These are phyloP conservation scores for Pholiota conissans DNA, from an alignment of 768 basidiomycete species.

Conservation along the genomic window DNA sequence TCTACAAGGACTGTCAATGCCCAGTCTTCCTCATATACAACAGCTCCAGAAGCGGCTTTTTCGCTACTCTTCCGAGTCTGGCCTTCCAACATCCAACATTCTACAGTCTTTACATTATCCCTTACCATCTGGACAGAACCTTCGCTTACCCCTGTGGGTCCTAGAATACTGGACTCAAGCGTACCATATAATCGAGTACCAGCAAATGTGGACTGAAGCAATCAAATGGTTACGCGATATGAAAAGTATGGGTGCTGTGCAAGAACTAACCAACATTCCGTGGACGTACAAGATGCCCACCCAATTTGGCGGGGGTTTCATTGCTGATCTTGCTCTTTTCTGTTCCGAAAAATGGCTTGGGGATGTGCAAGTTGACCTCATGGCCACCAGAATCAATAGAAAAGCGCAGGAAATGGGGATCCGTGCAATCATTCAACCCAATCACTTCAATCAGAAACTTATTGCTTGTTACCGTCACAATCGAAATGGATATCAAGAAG, in stretches of 20 bases:
- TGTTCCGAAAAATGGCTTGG: slow-evolving; percentile 9
- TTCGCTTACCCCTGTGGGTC: slow-evolving; percentile 16
- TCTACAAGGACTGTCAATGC: neutral
- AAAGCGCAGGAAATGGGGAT: neutral
- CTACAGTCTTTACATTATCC: slow-evolving; percentile 4
- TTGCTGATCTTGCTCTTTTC: slow-evolving; percentile 2
- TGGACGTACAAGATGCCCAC: slow-evolving; percentile 10
- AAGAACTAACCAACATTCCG: slow-evolving; percentile 6
- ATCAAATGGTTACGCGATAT: slow-evolving; percentile 9
- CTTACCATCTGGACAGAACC: neutral
- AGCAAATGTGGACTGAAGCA: slow-evolving; percentile 10
- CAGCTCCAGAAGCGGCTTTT: neutral
- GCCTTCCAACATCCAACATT: neutral
- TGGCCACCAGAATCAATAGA: neutral
- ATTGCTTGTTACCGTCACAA: neutral
- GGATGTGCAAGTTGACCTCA: slow-evolving; percentile 1
- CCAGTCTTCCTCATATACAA: neutral
- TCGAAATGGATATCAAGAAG: neutral
- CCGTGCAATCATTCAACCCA: neutral
- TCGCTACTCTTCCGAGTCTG: neutral
- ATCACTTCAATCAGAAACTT: slow-evolving; percentile 3
- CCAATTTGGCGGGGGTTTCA: neutral
- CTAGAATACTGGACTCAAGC: slow-evolving; percentile 14
- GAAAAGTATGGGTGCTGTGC: neutral
- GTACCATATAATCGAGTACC: slow-evolving; percentile 1